phyloP scores from a whole-genome alignment of 495 filamentous ascomycete genomes.

The Penicillium coffeae region DNA sequence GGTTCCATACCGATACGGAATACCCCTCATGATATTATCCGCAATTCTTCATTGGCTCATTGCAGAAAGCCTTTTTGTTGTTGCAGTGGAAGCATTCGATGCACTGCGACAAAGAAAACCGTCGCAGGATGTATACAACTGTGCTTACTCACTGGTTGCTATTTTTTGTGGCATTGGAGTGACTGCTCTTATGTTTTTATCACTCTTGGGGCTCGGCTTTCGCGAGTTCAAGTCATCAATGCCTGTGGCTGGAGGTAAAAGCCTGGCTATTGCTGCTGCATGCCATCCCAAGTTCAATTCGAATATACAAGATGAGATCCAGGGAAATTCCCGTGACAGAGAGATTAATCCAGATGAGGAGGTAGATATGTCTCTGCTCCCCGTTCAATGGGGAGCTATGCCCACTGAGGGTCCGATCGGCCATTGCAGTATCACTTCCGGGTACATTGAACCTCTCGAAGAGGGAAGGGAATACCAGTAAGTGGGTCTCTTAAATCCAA shows the following conservation, averaged over 20 bases:
- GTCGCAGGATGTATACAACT: neutral
- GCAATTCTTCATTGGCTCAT: constrained; percentile 40
- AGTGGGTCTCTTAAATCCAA: too few relatives aligned
- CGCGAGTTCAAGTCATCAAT: constrained; percentile 1
- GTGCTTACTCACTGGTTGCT: constrained; percentile 1
- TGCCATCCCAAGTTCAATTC: constrained; percentile 8
- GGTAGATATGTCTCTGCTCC: neutral
- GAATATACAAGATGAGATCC: neutral
- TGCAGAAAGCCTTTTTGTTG: constrained; percentile 39
- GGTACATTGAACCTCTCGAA: too few relatives aligned
- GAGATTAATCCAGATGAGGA: constrained; percentile 1
- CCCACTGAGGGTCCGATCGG: neutral
- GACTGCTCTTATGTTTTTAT: neutral
- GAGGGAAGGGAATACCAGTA: too few relatives aligned
- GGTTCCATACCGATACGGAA: constrained; percentile 41
- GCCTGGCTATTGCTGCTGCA: constrained; percentile 8
- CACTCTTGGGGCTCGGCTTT: neutral
- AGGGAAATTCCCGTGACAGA: neutral
- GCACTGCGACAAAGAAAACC: constrained; percentile 8
- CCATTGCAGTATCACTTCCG: constrained; percentile 2
- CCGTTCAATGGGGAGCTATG: constrained; percentile 3
- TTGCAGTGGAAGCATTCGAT: constrained; percentile 15
- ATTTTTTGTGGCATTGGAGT: neutral
- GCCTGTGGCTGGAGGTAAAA: constrained; percentile 5
- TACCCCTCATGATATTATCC: constrained; percentile 31